Evolutionary conservation across 495 filamentous ascomycete species (phyloP).

Genomic region (Venustampulla echinocandica): DNA sequence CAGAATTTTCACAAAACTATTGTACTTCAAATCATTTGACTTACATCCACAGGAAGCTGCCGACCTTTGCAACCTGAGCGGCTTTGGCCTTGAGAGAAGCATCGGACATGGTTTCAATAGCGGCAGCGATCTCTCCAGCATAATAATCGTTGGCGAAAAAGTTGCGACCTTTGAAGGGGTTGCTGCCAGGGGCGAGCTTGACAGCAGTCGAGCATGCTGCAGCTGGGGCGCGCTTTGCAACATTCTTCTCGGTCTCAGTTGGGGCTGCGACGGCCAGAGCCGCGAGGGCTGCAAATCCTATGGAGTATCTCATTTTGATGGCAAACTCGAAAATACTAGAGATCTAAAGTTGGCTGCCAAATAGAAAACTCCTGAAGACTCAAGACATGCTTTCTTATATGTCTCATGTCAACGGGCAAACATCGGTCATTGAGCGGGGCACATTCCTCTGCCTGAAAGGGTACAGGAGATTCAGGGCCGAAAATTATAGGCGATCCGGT

Average conservation of each 20-base stretch:
- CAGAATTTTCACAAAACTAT: neutral
- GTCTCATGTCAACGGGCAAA: neutral
- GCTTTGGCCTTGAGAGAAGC: slow-evolving; percentile 26
- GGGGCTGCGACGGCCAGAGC: slow-evolving; percentile 10
- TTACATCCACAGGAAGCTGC: slow-evolving; percentile 53
- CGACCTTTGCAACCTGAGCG: slow-evolving; percentile 39
- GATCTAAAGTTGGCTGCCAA: slow-evolving; percentile 7
- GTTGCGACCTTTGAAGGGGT: slow-evolving; percentile 44
- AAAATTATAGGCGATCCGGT: slow-evolving; percentile 1
- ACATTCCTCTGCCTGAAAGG: slow-evolving; percentile 14
- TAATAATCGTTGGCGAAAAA: slow-evolving; percentile 51
- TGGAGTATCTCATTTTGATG: slow-evolving; percentile 13
- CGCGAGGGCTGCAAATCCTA: slow-evolving; percentile 12
- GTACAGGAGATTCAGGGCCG: slow-evolving; percentile 11
- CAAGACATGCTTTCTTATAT: slow-evolving; percentile 3
- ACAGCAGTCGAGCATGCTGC: slow-evolving; percentile 40
- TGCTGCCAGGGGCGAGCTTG: slow-evolving; percentile 41
- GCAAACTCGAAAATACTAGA: neutral
- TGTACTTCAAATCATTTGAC: neutral
- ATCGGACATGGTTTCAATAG: slow-evolving; percentile 23
- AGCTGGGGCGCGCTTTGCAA: slow-evolving; percentile 9
- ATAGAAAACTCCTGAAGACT: neutral
- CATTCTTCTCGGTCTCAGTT: slow-evolving; percentile 7
- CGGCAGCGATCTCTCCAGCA: slow-evolving; percentile 42
- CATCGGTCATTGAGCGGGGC: neutral